These are phyloP conservation scores for Trichoderma brevicompactum DNA, from an alignment of 2,329 filamentous ascomycete species.

Conservation along the genomic window DNA sequence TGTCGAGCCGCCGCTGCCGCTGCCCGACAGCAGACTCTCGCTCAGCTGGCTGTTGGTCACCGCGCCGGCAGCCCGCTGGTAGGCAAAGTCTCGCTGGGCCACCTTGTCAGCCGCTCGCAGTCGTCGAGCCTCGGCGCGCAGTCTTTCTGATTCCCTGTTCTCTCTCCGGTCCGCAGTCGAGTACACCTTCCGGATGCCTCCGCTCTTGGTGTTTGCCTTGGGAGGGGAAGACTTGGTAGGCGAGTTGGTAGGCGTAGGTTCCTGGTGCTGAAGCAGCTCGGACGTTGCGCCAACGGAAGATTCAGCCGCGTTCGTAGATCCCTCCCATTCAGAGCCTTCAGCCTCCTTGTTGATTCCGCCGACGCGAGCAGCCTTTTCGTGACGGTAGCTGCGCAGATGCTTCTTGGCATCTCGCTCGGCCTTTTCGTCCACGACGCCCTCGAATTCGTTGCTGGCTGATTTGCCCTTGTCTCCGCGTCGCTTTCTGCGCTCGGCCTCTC, in stretches of 20 bases:
- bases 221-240: slow-evolving; percentile 46
- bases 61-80: slow-evolving; percentile 49
- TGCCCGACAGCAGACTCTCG: slow-evolving; percentile 40
- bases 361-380: slow-evolving; percentile 83
- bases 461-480: slow-evolving; percentile 45
- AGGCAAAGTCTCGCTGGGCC: slow-evolving; percentile 57
- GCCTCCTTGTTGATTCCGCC: slow-evolving; percentile 84
- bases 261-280: slow-evolving; percentile 63
- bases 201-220: slow-evolving; percentile 44
- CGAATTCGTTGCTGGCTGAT: slow-evolving; percentile 56
- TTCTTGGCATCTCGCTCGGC: slow-evolving; percentile 67
- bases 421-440: slow-evolving; percentile 65
- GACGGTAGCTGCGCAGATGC: slow-evolving; percentile 80
- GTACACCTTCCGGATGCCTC: slow-evolving; percentile 65
- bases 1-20: slow-evolving; percentile 32
- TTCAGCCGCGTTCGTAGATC: slow-evolving; percentile 68
- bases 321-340: slow-evolving; percentile 81
- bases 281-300: slow-evolving; percentile 64
- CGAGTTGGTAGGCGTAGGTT: slow-evolving; percentile 54
- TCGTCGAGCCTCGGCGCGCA: slow-evolving; percentile 60
- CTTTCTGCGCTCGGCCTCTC: slow-evolving; percentile 46
- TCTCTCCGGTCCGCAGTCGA: slow-evolving; percentile 61
- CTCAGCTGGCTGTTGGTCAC: slow-evolving; percentile 41
- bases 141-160: slow-evolving; percentile 56
- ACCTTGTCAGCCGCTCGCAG: slow-evolving; percentile 58